Conservation (phyloP, 2,329 filamentous ascomycete genomes). For the Trichoderma sp. region DNA sequence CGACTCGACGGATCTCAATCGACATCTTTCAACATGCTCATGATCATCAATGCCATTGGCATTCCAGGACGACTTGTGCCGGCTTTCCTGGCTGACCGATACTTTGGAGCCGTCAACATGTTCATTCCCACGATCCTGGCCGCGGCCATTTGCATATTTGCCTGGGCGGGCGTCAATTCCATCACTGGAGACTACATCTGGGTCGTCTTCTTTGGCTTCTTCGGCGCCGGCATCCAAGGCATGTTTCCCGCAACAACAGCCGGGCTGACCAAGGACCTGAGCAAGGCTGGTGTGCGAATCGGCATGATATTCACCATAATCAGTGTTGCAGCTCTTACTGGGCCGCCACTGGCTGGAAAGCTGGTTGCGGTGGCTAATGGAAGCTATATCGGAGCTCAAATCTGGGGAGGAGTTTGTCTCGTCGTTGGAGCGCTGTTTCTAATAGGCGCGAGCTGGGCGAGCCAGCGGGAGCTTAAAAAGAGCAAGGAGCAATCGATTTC, state of each 20-base stretch:
- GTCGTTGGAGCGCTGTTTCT: conserved; percentile 47
- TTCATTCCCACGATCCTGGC: conserved; percentile 53
- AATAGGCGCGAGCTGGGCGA: conserved; percentile 41
- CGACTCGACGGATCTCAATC: conserved; percentile 48
- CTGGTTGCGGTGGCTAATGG: conserved; percentile 48
- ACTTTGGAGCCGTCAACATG: conserved; percentile 56
- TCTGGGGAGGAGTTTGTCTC: conserved; percentile 50
- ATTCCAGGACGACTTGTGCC: conserved; percentile 57
- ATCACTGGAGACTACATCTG: conserved; percentile 54
- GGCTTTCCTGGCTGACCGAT: conserved; percentile 55
- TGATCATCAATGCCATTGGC: conserved; percentile 61
- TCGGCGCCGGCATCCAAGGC: conserved; percentile 63
- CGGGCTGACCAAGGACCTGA: conserved; percentile 53
- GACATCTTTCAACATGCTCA: conserved; percentile 57
- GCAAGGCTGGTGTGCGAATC: conserved; percentile 57
- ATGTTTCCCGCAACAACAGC: conserved; percentile 59
- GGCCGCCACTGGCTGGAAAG: conserved; percentile 56
- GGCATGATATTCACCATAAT: conserved; percentile 62
- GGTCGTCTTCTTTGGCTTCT: conserved; percentile 63
- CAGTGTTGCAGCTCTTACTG: conserved; percentile 55
- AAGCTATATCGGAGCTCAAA: conserved; percentile 51
- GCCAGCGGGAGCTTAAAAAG: conserved; percentile 26
- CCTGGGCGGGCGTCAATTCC: conserved; percentile 54
- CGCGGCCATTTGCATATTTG: conserved; percentile 47
- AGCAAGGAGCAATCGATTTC: background rate